phyloP scores from a whole-genome alignment of 495 filamentous ascomycete species.

The Antarctomyces pellizariae region DNA sequence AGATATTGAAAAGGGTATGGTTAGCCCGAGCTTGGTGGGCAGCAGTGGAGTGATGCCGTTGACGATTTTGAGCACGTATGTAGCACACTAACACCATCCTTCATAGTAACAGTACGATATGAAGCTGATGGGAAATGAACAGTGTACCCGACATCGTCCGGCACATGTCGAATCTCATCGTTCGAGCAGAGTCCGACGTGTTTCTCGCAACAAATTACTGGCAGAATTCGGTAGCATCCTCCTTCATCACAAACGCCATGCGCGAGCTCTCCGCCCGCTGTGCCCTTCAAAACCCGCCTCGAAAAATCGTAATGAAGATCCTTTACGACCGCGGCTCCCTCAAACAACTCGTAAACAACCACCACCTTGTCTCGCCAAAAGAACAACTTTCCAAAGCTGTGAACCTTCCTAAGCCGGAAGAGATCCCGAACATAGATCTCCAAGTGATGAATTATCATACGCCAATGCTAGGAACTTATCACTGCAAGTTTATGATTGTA shows the following conservation, averaged over 20 bases:
- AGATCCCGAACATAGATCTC: conserved; percentile 48
- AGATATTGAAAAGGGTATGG: conserved; percentile 28
- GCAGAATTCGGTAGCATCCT: conserved; percentile 40
- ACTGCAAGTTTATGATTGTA: conserved; percentile 55
- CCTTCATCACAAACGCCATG: conserved; percentile 41
- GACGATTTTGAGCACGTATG: conserved; percentile 38
- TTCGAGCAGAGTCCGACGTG: conserved; percentile 45
- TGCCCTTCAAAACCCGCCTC: conserved; percentile 26
- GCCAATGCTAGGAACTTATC: conserved; percentile 51
- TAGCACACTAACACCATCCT: conserved; percentile 2
- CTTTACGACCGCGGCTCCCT: conserved; percentile 50
- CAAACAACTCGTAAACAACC: conserved; percentile 37
- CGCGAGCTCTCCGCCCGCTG: conserved; percentile 41
- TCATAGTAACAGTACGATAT: neutral
- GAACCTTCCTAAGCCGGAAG: conserved; percentile 29
- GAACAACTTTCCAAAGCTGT: conserved; percentile 33
- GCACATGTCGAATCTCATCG: conserved; percentile 56
- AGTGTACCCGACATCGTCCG: conserved; percentile 43
- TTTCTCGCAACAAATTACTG: conserved; percentile 56
- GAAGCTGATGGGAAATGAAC: conserved; percentile 2
- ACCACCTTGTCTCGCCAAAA: conserved; percentile 30
- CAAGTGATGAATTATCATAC: conserved; percentile 53
- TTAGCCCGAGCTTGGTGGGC: conserved; percentile 49
- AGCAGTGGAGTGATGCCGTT: conserved; percentile 39
- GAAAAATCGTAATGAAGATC: conserved; percentile 46